Conservation (phyloP, 805 yeast genomes). For the Candida cerambycidarum region DNA sequence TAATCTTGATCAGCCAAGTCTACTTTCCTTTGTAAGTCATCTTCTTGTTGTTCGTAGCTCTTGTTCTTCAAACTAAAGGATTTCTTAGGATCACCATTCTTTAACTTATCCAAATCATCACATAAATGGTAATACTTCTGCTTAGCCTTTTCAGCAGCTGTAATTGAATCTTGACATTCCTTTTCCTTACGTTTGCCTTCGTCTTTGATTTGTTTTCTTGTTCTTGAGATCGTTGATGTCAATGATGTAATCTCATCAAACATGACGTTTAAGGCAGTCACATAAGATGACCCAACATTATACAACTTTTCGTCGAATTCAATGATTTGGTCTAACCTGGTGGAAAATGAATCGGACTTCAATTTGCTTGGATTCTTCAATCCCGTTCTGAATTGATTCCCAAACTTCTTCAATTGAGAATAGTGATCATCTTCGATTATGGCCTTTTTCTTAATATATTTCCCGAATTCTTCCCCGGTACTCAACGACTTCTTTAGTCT, state of each 20-base stretch:
- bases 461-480: constrained; percentile 83
- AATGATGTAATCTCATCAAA: constrained; percentile 78
- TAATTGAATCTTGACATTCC: constrained; percentile 79
- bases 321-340: constrained; percentile 65
- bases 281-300: constrained; percentile 72
- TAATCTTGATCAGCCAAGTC: constrained; percentile 86
- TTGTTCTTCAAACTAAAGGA: constrained; percentile 78
- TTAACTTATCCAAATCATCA: constrained; percentile 80
- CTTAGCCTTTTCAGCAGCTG: constrained; percentile 86
- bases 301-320: constrained; percentile 73
- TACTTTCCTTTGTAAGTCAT: constrained; percentile 78
- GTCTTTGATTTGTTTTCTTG: constrained; percentile 78
- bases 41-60: constrained; percentile 85
- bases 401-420: constrained; percentile 69
- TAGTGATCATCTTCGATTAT: constrained; percentile 76
- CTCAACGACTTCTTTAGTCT: constrained; percentile 77
- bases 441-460: constrained; percentile 76
- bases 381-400: constrained; percentile 51
- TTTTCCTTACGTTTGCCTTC: constrained; percentile 79
- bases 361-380: constrained; percentile 45
- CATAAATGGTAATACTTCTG: constrained; percentile 70
- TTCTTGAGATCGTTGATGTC: constrained; percentile 63
- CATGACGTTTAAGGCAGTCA: constrained; percentile 79
- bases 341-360: constrained; percentile 65
- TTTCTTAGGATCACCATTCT: constrained; percentile 81